Base-by-base conservation (phyloP, 306 rosid species). In the Cucumis hystrix region DNA sequence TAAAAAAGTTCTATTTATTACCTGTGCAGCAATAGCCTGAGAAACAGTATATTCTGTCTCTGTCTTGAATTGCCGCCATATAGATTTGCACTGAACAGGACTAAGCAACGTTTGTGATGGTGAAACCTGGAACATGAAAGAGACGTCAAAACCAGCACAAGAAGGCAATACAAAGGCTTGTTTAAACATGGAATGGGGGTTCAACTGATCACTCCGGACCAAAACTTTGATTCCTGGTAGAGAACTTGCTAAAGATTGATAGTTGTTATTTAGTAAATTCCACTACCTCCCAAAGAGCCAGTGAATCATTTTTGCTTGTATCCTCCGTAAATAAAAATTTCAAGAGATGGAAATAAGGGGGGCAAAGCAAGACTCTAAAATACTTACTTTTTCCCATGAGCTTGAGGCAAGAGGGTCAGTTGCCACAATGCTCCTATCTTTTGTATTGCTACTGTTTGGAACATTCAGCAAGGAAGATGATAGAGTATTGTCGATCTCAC, bases 21-120 rank as follows among this genome's bases (percentile, higher is more conserved):
- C 99, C 99, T 96, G 98, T 54, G 99, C 97, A 83, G 98, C 75
- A 81, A 96, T 96, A 82, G 99, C 99, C 83, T 96, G 99, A 62
- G 99, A 83, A 70, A 96, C 99, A 40, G 80, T 96, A 84, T 91
- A 96, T 81, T 92, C 99, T 6, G 98, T 96, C 84, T 96, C 99
- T 78, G 87, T 71, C 83, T 84, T 89, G 89, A 96, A 96, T 82
- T 96, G 99, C 87, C 97, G 86, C 99, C 99, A 96, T 90, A 96
- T 58, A 75, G 96, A 86, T 82, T 88, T 96, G 88, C 99, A 96
- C 82, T 96, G 98, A 79, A 96, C 99, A 35, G 99, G 99, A 52
- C 98, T 86, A 83, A 96, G 85, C 88, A 96, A 79, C 33, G 98
- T 96, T 82, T 87, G 87, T 51, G 91, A 56, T 57, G 92, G 64